phyloP scores from a whole-genome alignment of 768 basidiomycete genomes.

The Mycena epipterygia region DNA sequence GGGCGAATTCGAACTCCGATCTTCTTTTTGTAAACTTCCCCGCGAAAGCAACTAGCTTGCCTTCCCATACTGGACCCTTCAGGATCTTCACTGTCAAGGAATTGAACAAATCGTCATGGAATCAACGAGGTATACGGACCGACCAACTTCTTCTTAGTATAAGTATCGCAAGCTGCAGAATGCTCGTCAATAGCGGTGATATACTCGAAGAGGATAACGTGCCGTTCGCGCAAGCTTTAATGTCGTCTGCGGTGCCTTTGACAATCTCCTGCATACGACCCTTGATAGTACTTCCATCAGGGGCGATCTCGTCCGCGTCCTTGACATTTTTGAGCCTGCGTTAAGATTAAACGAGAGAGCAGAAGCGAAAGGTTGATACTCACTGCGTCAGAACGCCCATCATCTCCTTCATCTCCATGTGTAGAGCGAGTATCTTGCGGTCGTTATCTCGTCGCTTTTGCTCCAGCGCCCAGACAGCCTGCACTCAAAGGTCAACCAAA shows the following conservation, averaged over 20 bases:
- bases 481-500: conserved; percentile 36
- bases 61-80: conserved; percentile 46
- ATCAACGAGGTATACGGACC: conserved; percentile 24
- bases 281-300: conserved; percentile 49
- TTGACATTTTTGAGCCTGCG: conserved; percentile 47
- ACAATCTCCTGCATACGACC: conserved; percentile 50
- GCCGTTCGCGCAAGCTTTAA: conserved; percentile 50
- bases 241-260: conserved; percentile 44
- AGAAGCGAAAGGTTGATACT: background rate
- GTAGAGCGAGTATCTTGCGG: conserved; percentile 46
- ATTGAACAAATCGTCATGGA: background rate
- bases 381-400: conserved; percentile 51
- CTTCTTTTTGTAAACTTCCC: conserved; percentile 42
- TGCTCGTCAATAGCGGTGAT: background rate
- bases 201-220: background rate
- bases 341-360: background rate
- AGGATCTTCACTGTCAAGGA: conserved; percentile 44
- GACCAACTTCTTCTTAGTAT: conserved; percentile 48
- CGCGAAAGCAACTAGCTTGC: conserved; percentile 39
- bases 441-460: conserved; percentile 56
- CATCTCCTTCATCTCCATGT: conserved; percentile 56
- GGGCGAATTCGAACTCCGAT: conserved; percentile 44
- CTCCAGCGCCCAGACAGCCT: conserved; percentile 53
- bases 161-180: conserved; percentile 45
- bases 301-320: conserved; percentile 44